phyloP scores from a whole-genome alignment of 257 asterid species.

The Solanum pennellii region DNA sequence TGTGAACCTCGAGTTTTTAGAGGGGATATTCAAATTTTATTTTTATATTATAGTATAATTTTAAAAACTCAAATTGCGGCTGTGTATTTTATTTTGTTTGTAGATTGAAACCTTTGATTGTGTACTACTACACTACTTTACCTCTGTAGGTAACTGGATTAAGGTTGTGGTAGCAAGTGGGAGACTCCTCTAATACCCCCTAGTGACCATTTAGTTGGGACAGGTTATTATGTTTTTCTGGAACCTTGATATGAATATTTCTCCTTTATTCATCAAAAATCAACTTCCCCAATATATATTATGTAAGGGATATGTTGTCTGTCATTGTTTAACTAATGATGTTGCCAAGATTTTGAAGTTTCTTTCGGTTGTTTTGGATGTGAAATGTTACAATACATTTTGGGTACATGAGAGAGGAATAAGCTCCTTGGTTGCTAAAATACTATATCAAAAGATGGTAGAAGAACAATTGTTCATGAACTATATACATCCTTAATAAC shows the following conservation, averaged over 20 bases:
- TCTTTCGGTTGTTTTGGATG: not conserved
- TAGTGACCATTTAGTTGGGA: conserved; percentile 35
- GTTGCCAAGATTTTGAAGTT: not conserved
- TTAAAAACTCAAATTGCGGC: not conserved
- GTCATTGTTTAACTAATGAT: not conserved
- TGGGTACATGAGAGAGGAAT: not conserved
- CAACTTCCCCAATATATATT: not conserved
- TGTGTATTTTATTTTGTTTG: not conserved
- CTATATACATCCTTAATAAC: not conserved
- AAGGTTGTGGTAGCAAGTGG: conserved; percentile 90
- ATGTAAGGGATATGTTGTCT: not conserved
- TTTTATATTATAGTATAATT: not conserved
- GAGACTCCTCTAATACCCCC: conserved; percentile 89
- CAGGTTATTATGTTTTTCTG: not conserved
- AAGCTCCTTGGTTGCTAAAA: not conserved
- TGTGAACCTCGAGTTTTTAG: not conserved
- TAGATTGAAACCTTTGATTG: not conserved
- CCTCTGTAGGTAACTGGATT: conserved; percentile 56
- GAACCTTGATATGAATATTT: not conserved
- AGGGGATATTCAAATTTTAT: not conserved
- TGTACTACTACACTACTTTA: not conserved
- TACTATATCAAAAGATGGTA: not conserved
- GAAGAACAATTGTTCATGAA: not conserved
- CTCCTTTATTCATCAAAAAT: not conserved
- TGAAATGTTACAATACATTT: not conserved